phyloP scores from a whole-genome alignment of 768 basidiomycete species.

The Russula griseocarnosa region DNA sequence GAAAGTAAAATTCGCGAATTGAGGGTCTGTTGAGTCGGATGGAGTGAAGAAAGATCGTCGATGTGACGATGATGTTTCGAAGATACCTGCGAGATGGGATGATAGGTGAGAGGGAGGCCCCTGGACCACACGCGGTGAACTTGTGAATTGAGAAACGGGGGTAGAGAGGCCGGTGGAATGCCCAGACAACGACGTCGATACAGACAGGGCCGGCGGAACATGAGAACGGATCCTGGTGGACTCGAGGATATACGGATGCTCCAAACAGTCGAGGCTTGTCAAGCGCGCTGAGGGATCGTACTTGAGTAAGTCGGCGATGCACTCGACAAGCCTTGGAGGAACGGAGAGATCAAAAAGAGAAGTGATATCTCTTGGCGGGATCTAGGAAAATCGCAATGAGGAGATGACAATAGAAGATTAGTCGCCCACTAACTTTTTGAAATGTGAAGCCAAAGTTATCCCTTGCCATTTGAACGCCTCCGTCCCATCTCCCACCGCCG shows the following conservation, averaged over 20 bases:
- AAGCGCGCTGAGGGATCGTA: slow-evolving; percentile 88
- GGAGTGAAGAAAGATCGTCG: slow-evolving; percentile 26
- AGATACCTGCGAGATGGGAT: slow-evolving; percentile 16
- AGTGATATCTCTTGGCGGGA: slow-evolving; percentile 60
- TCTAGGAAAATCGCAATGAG: slow-evolving; percentile 40
- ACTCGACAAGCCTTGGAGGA: slow-evolving; percentile 79
- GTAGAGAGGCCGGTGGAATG: slow-evolving; percentile 34
- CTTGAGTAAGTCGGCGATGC: slow-evolving; percentile 85
- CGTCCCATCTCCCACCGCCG: slow-evolving; percentile 87
- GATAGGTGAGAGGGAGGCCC: slow-evolving; percentile 18
- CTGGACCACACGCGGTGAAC: slow-evolving; percentile 26
- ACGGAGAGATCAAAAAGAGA: slow-evolving; percentile 74
- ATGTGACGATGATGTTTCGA: slow-evolving; percentile 25
- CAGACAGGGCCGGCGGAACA: slow-evolving; percentile 22
- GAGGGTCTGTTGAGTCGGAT: slow-evolving; percentile 20
- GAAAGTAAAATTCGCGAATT: slow-evolving; percentile 20
- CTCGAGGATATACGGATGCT: slow-evolving; percentile 86
- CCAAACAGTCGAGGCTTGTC: slow-evolving; percentile 80
- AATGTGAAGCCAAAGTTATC: slow-evolving; percentile 76
- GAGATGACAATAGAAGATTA: slow-evolving; percentile 14
- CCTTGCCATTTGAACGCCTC: slow-evolving; percentile 83
- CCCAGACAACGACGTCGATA: slow-evolving; percentile 36
- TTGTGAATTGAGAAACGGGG: slow-evolving; percentile 24
- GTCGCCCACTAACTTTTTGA: slow-evolving; percentile 62
- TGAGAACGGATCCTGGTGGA: slow-evolving; percentile 41